Evolutionary conservation across 768 basidiomycete species (phyloP).

Genomic region (Suillus subluteus): DNA sequence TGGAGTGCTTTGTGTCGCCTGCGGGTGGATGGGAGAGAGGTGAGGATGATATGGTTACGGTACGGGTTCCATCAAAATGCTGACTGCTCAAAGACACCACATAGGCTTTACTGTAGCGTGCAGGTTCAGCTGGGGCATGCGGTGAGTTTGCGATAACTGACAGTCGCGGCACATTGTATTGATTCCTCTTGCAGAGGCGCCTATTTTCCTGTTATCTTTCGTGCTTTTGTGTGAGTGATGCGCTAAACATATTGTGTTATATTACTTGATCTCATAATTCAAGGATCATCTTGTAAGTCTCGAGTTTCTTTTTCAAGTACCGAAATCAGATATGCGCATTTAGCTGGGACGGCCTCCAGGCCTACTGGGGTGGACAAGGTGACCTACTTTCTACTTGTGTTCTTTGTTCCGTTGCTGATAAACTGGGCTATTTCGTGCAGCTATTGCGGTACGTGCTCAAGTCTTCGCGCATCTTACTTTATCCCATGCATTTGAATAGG

Average conservation of each 20-base stretch:
- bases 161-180: neutral
- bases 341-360: conserved; percentile 26
- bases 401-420: neutral
- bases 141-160: neutral
- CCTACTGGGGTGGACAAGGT: conserved; percentile 28
- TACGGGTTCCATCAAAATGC: conserved; percentile 7
- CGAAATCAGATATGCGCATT: neutral
- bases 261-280: neutral
- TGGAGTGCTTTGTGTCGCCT: conserved; percentile 23
- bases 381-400: neutral
- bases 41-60: conserved; percentile 9
- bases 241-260: neutral
- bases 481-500: neutral
- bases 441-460: neutral
- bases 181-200: neutral
- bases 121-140: conserved; percentile 25
- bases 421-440: neutral
- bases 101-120: conserved; percentile 25
- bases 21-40: conserved; percentile 28
- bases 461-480: neutral
- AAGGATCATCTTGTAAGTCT: neutral
- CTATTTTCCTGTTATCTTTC: conserved; percentile 1
- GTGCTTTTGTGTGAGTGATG: neutral
- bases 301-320: neutral
- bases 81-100: conserved; percentile 15